Conservation (phyloP, 371 early-diverging fungal species). For the Mucor racemosus region DNA sequence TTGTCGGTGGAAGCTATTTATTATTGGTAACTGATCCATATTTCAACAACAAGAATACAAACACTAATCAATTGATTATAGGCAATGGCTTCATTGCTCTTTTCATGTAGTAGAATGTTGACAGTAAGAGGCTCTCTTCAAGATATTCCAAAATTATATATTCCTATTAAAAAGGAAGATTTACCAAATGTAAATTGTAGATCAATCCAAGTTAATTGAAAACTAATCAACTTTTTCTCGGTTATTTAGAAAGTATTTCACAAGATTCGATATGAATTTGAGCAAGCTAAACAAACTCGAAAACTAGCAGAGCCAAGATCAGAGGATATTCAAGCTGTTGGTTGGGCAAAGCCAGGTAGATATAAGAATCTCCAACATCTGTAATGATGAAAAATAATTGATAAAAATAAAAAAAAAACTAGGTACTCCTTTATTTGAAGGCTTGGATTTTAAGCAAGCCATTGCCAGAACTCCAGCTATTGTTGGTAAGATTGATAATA, state of each 20-base stretch:
- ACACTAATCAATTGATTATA: conserved; percentile 1
- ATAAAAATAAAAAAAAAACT: background rate
- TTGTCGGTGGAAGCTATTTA: conserved; percentile 63
- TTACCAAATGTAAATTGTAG: conserved; percentile 58
- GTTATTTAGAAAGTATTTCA: conserved; percentile 58
- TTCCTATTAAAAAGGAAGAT: conserved; percentile 69
- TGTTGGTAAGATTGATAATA: conserved; percentile 48
- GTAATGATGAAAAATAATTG: background rate
- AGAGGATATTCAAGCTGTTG: conserved; percentile 61
- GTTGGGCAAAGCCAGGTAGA: conserved; percentile 68
- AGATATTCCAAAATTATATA: conserved; percentile 73
- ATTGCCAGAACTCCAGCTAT: conserved; percentile 67
- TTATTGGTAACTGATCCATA: conserved; percentile 39
- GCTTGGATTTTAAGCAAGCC: conserved; percentile 66
- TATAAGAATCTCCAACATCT: conserved; percentile 23
- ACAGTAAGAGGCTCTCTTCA: conserved; percentile 60
- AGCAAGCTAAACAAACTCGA: conserved; percentile 55
- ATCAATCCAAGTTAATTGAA: background rate
- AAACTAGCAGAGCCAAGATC: conserved; percentile 58
- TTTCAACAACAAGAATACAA: background rate
- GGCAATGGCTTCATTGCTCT: conserved; percentile 50
- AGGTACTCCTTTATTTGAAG: conserved; percentile 53
- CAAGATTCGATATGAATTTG: conserved; percentile 59
- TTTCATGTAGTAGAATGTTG: conserved; percentile 62
- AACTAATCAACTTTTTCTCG: background rate